These are phyloP conservation scores for Escovopsis sp. DNA, from an alignment of 2,329 filamentous ascomycete species.

Conservation along the genomic window DNA sequence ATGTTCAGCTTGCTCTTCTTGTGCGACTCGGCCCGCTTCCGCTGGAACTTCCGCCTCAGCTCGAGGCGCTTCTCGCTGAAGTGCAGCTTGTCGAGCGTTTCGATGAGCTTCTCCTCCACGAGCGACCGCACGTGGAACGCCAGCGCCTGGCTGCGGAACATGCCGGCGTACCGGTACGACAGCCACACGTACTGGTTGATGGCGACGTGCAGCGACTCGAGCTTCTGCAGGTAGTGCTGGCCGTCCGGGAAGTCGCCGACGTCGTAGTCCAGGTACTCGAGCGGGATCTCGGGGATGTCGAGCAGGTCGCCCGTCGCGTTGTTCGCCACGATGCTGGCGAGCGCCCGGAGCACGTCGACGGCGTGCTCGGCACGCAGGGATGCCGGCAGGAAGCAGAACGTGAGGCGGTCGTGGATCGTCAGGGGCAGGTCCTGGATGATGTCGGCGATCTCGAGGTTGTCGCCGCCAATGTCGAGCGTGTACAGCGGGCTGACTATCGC, in stretches of 20 bases:
- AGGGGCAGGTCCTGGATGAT: slow-evolving; percentile 59
- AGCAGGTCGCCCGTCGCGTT: slow-evolving; percentile 54
- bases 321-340: slow-evolving; percentile 56
- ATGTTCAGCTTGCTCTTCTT: slow-evolving; percentile 5
- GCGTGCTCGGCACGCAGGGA: slow-evolving; percentile 34
- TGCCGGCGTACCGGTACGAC: slow-evolving; percentile 70
- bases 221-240: slow-evolving; percentile 44
- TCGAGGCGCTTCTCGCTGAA: slow-evolving; percentile 24
- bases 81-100: slow-evolving; percentile 34
- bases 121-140: slow-evolving; percentile 67
- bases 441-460: slow-evolving; percentile 54
- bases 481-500: slow-evolving; percentile 50
- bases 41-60: slow-evolving; percentile 10
- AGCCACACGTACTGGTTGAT: slow-evolving; percentile 87
- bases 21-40: slow-evolving; percentile 10
- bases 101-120: slow-evolving; percentile 58
- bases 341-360: slow-evolving; percentile 39
- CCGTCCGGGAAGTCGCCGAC: slow-evolving; percentile 20
- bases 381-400: slow-evolving; percentile 59
- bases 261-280: slow-evolving; percentile 61
- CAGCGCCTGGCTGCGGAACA: slow-evolving; percentile 61
- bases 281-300: slow-evolving; percentile 52
- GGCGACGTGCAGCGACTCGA: slow-evolving; percentile 70
- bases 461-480: slow-evolving; percentile 44
- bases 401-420: slow-evolving; percentile 57